Conservation (phyloP, 2,329 filamentous ascomycete genomes). For the Cyphellophora attinorum region DNA sequence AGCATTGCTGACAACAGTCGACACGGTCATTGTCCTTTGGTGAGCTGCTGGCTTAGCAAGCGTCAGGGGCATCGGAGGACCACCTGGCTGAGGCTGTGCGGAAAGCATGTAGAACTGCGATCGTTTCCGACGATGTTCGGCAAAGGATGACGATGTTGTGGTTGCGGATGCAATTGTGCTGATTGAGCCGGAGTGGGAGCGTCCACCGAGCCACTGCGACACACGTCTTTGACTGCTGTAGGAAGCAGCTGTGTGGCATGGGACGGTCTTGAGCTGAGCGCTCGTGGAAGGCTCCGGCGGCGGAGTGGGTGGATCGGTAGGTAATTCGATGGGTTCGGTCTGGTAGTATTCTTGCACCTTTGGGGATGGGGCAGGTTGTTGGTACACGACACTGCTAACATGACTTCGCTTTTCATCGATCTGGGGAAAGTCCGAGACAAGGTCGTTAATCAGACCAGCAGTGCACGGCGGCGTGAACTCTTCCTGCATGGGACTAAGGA, state of each 20-base stretch:
- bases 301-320: background rate
- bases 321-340: background rate
- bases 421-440: slow-evolving; percentile 11
- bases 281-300: background rate
- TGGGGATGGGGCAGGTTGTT: background rate
- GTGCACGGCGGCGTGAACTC: slow-evolving; percentile 16
- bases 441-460: slow-evolving; percentile 13
- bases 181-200: slow-evolving; percentile 13
- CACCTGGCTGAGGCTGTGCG: slow-evolving; percentile 2
- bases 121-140: slow-evolving; percentile 16
- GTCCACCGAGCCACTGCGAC: slow-evolving; percentile 15
- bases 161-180: slow-evolving; percentile 12
- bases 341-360: background rate
- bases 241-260: slow-evolving; percentile 11
- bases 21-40: slow-evolving; percentile 16
- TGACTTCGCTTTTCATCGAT: background rate
- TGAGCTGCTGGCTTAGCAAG: slow-evolving; percentile 6
- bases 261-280: background rate
- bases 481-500: slow-evolving; percentile 18
- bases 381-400: background rate
- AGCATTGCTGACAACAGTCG: slow-evolving; percentile 15
- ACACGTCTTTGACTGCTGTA: slow-evolving; percentile 15
- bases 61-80: slow-evolving; percentile 9
- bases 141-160: slow-evolving; percentile 15
- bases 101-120: slow-evolving; percentile 18